Base-by-base conservation (phyloP, 1,284 basidiomycete genomes). In the Ganoderma lingzhi region DNA sequence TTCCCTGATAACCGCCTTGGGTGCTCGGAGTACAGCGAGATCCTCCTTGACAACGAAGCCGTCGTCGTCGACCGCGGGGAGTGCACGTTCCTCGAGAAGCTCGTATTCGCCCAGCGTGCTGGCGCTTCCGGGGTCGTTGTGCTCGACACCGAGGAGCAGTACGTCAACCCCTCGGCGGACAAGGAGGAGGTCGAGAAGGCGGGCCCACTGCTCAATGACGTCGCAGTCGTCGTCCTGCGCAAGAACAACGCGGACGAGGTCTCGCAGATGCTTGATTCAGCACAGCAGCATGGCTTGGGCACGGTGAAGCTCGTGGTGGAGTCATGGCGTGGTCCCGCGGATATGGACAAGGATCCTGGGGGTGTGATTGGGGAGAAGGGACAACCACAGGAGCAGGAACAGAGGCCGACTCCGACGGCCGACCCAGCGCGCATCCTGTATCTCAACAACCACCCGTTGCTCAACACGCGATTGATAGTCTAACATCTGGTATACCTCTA, bases 41-140 rank as follows among this genome's bases (percentile, higher is more conserved):
- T 77, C 4, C 87, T 88, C 70, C 77, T 80, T 6, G 85, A 86
- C 64, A 84, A 84, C 41, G 72, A 71, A 41, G 85, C 89, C 1
- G 75, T 93, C 37, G 78, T 94, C 9, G 83, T 90, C 6, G 80
- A 82, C 65, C 86, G 95, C 60, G 95, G 95, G 19, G 86, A 85
- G 15, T 97, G 95, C 78, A 91, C 93, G 2, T 97, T 97, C 81
- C 77, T 94, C 23, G 87, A 94, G 75, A 97, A 97, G 81, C 84
- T 96, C 14, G 64, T 88, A 19, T 74, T 84, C 63, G 95, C 94
- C 5, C 84, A 85, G 51, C 79, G 82, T 17, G 91, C 89, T 1
- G 91, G 89, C 8, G 94, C 94, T 10, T 87, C 86, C 1, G 95
- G 94, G 1, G 87, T 94, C 12, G 80, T 97, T 37, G 88, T 96